Percentiles rank a stretch among this genome's conserved stretches.
Evolutionary conservation across 805 yeast species (phyloP).

Genomic region (Yarrowia sp.): DNA sequence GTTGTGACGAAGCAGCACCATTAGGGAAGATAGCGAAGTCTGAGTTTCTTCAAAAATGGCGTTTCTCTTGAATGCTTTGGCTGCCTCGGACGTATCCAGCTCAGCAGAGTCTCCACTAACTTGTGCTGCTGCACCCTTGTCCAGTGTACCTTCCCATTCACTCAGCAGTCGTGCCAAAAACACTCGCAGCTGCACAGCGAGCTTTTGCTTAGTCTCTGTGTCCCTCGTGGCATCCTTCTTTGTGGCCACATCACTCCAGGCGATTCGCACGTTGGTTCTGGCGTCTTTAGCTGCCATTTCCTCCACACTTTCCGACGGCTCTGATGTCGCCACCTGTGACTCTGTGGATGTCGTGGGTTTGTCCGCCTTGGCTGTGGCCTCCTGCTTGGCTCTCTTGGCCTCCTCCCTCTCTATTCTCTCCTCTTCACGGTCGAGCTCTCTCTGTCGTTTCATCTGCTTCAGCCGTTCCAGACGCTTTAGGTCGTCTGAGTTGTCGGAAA

Average conservation of each 20-base stretch:
- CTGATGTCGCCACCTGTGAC: neutral
- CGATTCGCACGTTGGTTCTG: constrained; percentile 15
- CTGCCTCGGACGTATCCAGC: neutral
- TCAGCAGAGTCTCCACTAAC: neutral
- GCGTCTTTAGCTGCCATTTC: constrained; percentile 16
- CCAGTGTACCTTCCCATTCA: constrained; percentile 51
- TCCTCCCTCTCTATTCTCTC: constrained; percentile 7
- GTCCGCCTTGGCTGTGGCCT: neutral
- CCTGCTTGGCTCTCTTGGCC: constrained; percentile 9
- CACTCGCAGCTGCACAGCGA: constrained; percentile 54
- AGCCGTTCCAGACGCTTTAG: constrained; percentile 37
- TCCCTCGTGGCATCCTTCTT: constrained; percentile 15
- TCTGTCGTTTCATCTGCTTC: constrained; percentile 44
- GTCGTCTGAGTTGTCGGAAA: constrained; percentile 11
- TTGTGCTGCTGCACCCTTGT: neutral
- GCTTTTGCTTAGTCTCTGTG: neutral
- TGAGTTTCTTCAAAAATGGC: constrained; percentile 57
- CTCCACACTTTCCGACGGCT: neutral
- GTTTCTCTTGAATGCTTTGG: constrained; percentile 41
- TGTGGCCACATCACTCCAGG: constrained; percentile 16
- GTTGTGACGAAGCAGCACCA: constrained; percentile 61
- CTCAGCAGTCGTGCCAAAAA: constrained; percentile 56
- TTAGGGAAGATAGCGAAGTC: constrained; percentile 57
- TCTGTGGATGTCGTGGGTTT: neutral
- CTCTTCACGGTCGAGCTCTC: constrained; percentile 16